Evolutionary conservation across 371 early-diverging fungal genomes (phyloP).

Genomic region (Rhizopus delemar): DNA sequence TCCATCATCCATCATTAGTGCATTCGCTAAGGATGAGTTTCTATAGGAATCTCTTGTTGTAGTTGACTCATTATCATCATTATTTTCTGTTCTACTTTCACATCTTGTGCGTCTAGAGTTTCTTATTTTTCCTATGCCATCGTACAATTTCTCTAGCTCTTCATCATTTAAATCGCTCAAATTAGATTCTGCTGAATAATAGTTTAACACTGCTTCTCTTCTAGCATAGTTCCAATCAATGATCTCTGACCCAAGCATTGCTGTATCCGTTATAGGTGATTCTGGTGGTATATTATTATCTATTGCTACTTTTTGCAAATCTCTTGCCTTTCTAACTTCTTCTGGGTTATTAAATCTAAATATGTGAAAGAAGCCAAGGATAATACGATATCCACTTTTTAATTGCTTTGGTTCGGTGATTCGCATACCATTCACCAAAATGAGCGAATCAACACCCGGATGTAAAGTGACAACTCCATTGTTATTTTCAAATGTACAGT

Average conservation of each 20-base stretch:
- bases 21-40: constrained; percentile 33
- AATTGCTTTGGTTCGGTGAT: constrained; percentile 62
- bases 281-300: constrained; percentile 45
- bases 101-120: constrained; percentile 54
- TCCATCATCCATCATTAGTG: constrained; percentile 36
- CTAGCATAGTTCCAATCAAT: constrained; percentile 83
- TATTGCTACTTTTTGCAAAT: constrained; percentile 35
- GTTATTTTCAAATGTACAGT: constrained; percentile 78
- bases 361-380: constrained; percentile 80
- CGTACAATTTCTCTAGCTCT: constrained; percentile 61
- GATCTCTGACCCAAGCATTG: constrained; percentile 56
- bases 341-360: constrained; percentile 88
- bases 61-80: constrained; percentile 51
- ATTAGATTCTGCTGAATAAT: constrained; percentile 46
- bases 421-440: constrained; percentile 78
- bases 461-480: constrained; percentile 64
- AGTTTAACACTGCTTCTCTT: constrained; percentile 63
- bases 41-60: constrained; percentile 48
- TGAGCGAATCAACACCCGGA: constrained; percentile 60
- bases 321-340: constrained; percentile 76
- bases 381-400: constrained; percentile 78
- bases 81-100: constrained; percentile 53
- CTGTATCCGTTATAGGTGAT: constrained; percentile 52
- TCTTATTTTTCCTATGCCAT: constrained; percentile 57
- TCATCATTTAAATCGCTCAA: constrained; percentile 59